A percentile compares a stretch with the other conserved stretches of the same genome.
Evolutionary conservation across 495 filamentous ascomycete genomes (phyloP).

Genomic region (Letharia lupina): DNA sequence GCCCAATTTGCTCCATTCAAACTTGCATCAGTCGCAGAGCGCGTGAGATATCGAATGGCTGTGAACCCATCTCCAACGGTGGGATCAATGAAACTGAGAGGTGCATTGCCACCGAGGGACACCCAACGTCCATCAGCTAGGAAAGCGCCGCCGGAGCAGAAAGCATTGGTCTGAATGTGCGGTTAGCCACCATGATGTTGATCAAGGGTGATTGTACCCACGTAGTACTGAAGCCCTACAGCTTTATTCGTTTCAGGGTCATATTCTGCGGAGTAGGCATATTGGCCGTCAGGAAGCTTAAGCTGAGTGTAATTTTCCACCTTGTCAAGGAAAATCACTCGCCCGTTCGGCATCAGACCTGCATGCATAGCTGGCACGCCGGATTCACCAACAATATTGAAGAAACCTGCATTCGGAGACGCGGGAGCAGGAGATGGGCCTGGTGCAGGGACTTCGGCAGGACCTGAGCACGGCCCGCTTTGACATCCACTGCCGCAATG

Average conservation of each 20-base stretch:
- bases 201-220: conserved; percentile 10
- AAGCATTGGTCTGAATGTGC: conserved; percentile 44
- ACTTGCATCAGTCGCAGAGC: conserved; percentile 40
- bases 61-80: conserved; percentile 52
- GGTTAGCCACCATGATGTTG: background rate
- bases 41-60: conserved; percentile 45
- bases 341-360: conserved; percentile 51
- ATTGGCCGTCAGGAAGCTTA: conserved; percentile 44
- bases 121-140: conserved; percentile 48
- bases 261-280: conserved; percentile 53
- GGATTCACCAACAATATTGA: conserved; percentile 43
- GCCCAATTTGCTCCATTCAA: conserved; percentile 45
- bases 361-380: conserved; percentile 60
- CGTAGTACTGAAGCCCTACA: conserved; percentile 41
- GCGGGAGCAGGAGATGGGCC: conserved; percentile 32
- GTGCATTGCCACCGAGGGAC: conserved; percentile 50
- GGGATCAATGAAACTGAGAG: conserved; percentile 45
- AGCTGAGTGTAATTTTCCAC: conserved; percentile 54
- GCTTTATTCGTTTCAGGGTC: conserved; percentile 43
- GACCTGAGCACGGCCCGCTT: conserved; percentile 31
- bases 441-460: conserved; percentile 28
- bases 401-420: conserved; percentile 35
- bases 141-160: conserved; percentile 54
- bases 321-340: conserved; percentile 55
- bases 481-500: conserved; percentile 37